A percentile compares a stretch with the other conserved stretches of the same genome.
Conservation (phyloP, 805 yeast species). For the Myxozyma melibiosi region DNA sequence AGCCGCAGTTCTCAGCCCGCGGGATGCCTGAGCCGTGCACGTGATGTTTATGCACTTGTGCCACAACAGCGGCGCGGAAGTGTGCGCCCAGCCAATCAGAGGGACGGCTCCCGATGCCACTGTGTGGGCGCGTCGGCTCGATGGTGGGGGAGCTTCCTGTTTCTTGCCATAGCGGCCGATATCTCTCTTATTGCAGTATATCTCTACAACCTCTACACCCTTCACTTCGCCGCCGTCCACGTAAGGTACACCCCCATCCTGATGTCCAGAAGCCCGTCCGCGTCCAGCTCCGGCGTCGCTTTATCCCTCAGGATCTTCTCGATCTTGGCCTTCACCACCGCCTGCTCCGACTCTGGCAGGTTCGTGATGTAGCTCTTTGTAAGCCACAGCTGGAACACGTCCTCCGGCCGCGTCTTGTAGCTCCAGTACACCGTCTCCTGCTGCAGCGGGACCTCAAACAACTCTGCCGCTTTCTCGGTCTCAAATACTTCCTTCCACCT, state of each 20-base stretch:
- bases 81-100: conserved; percentile 6
- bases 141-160: conserved; percentile 20
- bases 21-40: conserved; percentile 5
- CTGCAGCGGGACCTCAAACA: conserved; percentile 43
- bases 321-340: conserved; percentile 41
- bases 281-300: conserved; percentile 13
- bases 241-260: conserved; percentile 28
- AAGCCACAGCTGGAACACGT: conserved; percentile 55
- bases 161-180: too few relatives aligned
- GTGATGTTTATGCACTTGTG: neutral
- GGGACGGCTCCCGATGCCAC: neutral
- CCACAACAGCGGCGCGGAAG: neutral
- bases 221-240: conserved; percentile 22
- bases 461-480: conserved; percentile 34
- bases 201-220: too few relatives aligned
- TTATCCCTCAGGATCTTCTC: conserved; percentile 38
- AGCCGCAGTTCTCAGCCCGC: conserved; percentile 5
- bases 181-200: too few relatives aligned
- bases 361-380: conserved; percentile 59
- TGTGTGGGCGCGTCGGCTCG: conserved; percentile 10
- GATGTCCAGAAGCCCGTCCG: conserved; percentile 20
- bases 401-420: conserved; percentile 42
- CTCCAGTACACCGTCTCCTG: conserved; percentile 45
- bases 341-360: conserved; percentile 46
- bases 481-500: conserved; percentile 51